These are phyloP conservation scores for Ilex asprella DNA, from an alignment of 257 asterid genomes.

Conservation along the genomic window DNA sequence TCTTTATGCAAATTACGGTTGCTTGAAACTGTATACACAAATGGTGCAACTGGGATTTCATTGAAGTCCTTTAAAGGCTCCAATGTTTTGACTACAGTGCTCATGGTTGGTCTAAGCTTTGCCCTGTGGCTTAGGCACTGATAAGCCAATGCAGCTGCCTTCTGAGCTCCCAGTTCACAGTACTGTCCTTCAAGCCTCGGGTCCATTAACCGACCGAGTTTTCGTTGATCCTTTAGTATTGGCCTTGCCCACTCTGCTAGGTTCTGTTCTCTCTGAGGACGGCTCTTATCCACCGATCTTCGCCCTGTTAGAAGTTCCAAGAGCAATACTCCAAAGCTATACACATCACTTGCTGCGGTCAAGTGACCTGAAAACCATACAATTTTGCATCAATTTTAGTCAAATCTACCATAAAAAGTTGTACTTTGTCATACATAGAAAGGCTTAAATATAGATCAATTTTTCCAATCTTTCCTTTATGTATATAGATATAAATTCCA, in stretches of 20 bases:
- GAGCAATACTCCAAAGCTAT: slow-evolving; percentile 77
- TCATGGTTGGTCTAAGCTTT: slow-evolving; percentile 59
- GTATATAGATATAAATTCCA: neutral
- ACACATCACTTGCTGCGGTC: slow-evolving; percentile 86
- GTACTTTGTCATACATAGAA: too few species aligned
- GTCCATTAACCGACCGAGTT: slow-evolving; percentile 60
- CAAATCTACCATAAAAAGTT: too few species aligned
- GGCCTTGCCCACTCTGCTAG: slow-evolving; percentile 81
- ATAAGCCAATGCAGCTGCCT: slow-evolving; percentile 62
- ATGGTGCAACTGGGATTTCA: slow-evolving; percentile 43
- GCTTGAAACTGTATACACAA: slow-evolving; percentile 50
- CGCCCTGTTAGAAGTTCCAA: slow-evolving; percentile 75
- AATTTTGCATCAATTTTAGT: neutral
- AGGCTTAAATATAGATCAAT: too few species aligned
- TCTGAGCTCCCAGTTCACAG: slow-evolving; percentile 57
- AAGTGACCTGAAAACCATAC: slow-evolving; percentile 49
- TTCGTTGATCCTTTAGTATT: slow-evolving; percentile 55
- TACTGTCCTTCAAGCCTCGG: slow-evolving; percentile 78
- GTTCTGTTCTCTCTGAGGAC: slow-evolving; percentile 60
- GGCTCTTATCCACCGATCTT: slow-evolving; percentile 63
- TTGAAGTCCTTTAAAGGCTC: slow-evolving; percentile 47
- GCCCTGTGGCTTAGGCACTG: slow-evolving; percentile 76
- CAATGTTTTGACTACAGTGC: slow-evolving; percentile 40
- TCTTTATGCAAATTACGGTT: slow-evolving; percentile 11
- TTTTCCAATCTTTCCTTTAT: neutral